These are phyloP conservation scores for Astrothelium macrocarpum DNA, from an alignment of 495 filamentous ascomycete species.

Conservation along the genomic window DNA sequence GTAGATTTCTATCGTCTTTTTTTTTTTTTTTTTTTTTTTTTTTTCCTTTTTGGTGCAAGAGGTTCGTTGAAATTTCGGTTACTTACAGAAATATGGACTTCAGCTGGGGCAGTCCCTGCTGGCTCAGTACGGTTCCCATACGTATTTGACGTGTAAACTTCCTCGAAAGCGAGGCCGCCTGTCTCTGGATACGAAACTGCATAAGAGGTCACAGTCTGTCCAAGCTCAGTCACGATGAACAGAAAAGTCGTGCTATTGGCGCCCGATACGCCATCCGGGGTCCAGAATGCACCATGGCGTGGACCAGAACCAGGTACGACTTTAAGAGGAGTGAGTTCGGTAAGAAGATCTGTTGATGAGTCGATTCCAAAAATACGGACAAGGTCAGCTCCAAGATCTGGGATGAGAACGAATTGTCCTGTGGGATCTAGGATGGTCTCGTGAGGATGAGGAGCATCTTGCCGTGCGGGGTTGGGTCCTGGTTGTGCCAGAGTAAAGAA, in stretches of 20 bases:
- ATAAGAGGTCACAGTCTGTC: slow-evolving; percentile 25
- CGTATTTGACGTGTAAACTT: slow-evolving; percentile 20
- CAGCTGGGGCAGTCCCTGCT: slow-evolving; percentile 41
- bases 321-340: slow-evolving; percentile 15
- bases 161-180: slow-evolving; percentile 24
- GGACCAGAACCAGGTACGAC: slow-evolving; percentile 25
- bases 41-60: background rate
- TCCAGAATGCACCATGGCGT: slow-evolving; percentile 33
- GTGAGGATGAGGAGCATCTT: slow-evolving; percentile 30
- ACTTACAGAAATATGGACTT: slow-evolving; percentile 52
- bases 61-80: background rate
- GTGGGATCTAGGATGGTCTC: slow-evolving; percentile 33
- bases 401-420: slow-evolving; percentile 31
- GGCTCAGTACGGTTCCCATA: slow-evolving; percentile 21
- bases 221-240: slow-evolving; percentile 29
- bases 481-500: slow-evolving; percentile 20
- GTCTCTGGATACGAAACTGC: slow-evolving; percentile 23
- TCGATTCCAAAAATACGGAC: slow-evolving; percentile 27
- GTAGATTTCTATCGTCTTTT: no score
- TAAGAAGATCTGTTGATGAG: slow-evolving; percentile 18
- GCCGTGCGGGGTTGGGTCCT: slow-evolving; percentile 23
- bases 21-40: background rate
- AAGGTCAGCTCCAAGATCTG: slow-evolving; percentile 32
- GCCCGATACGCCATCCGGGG: slow-evolving; percentile 18
- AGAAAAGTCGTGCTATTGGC: slow-evolving; percentile 21